Conservation (phyloP, 176 grass and related monocot genomes). For the Neostapfia colusana region DNA sequence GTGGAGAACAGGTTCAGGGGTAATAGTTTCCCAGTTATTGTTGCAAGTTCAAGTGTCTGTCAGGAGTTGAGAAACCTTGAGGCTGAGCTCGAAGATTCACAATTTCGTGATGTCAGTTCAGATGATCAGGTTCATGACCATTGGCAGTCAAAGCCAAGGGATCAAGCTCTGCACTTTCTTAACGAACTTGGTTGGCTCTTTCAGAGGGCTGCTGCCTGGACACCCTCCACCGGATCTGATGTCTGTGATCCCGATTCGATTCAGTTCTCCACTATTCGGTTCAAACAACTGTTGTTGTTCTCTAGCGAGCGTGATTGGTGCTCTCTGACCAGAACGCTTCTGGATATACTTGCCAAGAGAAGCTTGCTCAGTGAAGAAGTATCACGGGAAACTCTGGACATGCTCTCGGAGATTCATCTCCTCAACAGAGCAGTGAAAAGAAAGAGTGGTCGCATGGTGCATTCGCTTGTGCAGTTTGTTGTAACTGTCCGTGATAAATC, state of each 20-base stretch:
- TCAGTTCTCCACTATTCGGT: slow-evolving; percentile 68
- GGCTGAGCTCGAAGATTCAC: slow-evolving; percentile 64
- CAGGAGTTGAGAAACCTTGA: slow-evolving; percentile 80
- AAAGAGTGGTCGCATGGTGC: slow-evolving; percentile 77
- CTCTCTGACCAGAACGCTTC: slow-evolving; percentile 70
- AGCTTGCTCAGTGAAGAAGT: slow-evolving; percentile 55
- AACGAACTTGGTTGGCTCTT: slow-evolving; percentile 99
- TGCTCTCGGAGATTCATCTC: slow-evolving; percentile 74
- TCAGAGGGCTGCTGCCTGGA: slow-evolving; percentile 56
- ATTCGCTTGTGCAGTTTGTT: slow-evolving; percentile 66
- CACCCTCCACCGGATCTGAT: slow-evolving; percentile 27
- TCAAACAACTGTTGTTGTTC: slow-evolving; percentile 82
- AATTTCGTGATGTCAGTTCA: slow-evolving; percentile 44
- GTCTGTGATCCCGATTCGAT: slow-evolving; percentile 37
- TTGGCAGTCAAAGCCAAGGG: slow-evolving; percentile 47
- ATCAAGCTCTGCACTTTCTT: slow-evolving; percentile 77
- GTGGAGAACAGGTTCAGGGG: slow-evolving; percentile 99
- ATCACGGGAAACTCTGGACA: slow-evolving; percentile 67
- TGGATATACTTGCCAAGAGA: slow-evolving; percentile 79
- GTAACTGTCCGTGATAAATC: slow-evolving; percentile 53
- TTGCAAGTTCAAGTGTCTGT: slow-evolving; percentile 77
- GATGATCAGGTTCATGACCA: slow-evolving; percentile 60
- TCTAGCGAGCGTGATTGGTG: slow-evolving; percentile 90
- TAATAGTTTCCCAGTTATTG: slow-evolving; percentile 86
- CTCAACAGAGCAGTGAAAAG: slow-evolving; percentile 92